Evolutionary conservation across 495 filamentous ascomycete species (phyloP).

Genomic region (Trichoderma erinaceum): DNA sequence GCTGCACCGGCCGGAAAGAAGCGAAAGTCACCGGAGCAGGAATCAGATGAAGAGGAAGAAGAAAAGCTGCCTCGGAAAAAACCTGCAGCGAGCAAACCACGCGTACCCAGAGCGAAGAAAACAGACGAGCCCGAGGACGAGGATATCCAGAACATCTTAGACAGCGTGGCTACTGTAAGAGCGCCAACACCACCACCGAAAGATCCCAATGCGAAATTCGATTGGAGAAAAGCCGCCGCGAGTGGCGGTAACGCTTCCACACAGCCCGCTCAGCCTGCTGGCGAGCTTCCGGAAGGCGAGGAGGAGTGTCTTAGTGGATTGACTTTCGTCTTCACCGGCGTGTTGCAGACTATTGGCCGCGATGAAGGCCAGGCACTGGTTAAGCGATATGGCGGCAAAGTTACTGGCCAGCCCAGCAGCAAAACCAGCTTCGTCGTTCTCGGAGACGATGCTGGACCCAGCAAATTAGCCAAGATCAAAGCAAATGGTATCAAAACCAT

Average conservation of each 20-base stretch:
- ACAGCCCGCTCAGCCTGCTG: constrained; percentile 48
- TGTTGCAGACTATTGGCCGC: constrained; percentile 69
- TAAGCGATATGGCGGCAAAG: constrained; percentile 89
- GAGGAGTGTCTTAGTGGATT: constrained; percentile 92
- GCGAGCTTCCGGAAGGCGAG: constrained; percentile 73
- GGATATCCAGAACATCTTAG: constrained; percentile 73
- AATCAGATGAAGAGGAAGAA: constrained; percentile 37
- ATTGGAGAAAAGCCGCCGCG: constrained; percentile 49
- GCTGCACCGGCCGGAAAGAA: constrained; percentile 38
- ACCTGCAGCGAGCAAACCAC: constrained; percentile 58
- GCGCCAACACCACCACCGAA: constrained; percentile 74
- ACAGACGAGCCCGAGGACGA: constrained; percentile 53
- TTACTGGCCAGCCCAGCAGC: constrained; percentile 73
- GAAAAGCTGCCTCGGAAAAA: constrained; percentile 44
- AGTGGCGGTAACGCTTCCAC: constrained; percentile 50
- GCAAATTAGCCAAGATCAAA: constrained; percentile 83
- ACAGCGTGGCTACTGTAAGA: constrained; percentile 73
- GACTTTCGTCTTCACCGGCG: constrained; percentile 93
- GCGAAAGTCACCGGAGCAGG: constrained; percentile 39
- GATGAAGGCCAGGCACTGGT: constrained; percentile 84
- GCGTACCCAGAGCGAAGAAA: constrained; percentile 54
- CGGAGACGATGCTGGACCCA: constrained; percentile 84
- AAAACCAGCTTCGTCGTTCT: constrained; percentile 94
- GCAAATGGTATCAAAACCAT: constrained; percentile 78
- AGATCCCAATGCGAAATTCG: constrained; percentile 63